Percentiles rank a stretch among this genome's conserved stretches.
phyloP scores from a whole-genome alignment of 108 stramenopile species.

The Epipyxis sp. region DNA sequence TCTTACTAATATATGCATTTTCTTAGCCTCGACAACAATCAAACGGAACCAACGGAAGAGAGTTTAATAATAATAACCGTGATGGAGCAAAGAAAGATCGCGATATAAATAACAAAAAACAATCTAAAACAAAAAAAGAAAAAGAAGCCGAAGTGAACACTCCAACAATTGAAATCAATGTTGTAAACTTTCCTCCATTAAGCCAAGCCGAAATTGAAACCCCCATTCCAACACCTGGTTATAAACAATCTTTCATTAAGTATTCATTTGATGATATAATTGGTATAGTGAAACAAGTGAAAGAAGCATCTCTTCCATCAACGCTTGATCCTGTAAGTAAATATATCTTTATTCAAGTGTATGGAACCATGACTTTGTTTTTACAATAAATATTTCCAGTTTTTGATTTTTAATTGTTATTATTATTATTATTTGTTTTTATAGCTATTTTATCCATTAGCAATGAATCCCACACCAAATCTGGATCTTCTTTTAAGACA shows the following conservation, averaged over 20 bases:
- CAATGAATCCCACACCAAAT: slow-evolving; percentile 42
- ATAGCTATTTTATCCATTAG: slow-evolving; percentile 43
- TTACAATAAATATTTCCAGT: too few relatives aligned
- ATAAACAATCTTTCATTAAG: slow-evolving; percentile 39
- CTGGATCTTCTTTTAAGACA: slow-evolving; percentile 44
- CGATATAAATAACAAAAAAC: slow-evolving; percentile 24
- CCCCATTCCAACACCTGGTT: slow-evolving; percentile 36
- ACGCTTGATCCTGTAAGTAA: too few relatives aligned
- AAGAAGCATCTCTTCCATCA: slow-evolving; percentile 37
- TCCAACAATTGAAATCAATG: slow-evolving; percentile 32
- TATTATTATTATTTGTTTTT: too few relatives aligned
- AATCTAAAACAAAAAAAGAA: slow-evolving; percentile 40
- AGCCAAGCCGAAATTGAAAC: slow-evolving; percentile 1
- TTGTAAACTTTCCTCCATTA: slow-evolving; percentile 47
- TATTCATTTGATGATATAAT: slow-evolving; percentile 48
- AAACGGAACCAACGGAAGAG: too few relatives aligned
- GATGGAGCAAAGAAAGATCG: too few relatives aligned
- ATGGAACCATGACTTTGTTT: slow-evolving; percentile 6
- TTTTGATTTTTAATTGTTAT: too few relatives aligned
- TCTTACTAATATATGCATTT: too few relatives aligned
- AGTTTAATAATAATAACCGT: too few relatives aligned
- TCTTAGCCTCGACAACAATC: too few relatives aligned
- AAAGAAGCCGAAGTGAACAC: slow-evolving; percentile 30
- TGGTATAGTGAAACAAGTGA: slow-evolving; percentile 37
- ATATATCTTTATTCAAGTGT: too few relatives aligned